These are phyloP conservation scores for Erythrophleum fordii DNA, from an alignment of 306 rosid genomes.

Conservation along the genomic window DNA sequence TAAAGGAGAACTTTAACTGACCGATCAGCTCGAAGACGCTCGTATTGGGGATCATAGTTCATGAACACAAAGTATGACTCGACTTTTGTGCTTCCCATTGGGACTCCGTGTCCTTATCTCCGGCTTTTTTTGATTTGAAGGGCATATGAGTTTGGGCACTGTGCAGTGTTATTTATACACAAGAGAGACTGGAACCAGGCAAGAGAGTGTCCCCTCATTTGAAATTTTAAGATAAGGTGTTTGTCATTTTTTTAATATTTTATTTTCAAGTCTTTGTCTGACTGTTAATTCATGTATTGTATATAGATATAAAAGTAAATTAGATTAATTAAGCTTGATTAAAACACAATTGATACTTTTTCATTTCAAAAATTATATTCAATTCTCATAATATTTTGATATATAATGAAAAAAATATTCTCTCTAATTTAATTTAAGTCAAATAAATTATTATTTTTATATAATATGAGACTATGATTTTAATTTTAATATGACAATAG, in stretches of 20 bases:
- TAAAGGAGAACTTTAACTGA: slow-evolving; percentile 29
- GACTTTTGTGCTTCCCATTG: slow-evolving; percentile 53
- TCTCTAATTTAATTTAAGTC: too few species aligned
- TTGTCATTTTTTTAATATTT: not conserved
- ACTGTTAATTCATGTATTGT: not conserved
- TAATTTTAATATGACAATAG: too few species aligned
- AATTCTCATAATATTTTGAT: too few species aligned
- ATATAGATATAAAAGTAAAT: too few species aligned
- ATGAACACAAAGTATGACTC: slow-evolving; percentile 86
- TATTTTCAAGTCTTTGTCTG: too few species aligned
- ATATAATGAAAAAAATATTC: too few species aligned
- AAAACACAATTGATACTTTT: too few species aligned
- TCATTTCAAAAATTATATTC: too few species aligned
- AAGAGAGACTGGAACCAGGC: not conserved
- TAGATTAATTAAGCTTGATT: too few species aligned
- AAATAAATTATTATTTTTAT: too few species aligned
- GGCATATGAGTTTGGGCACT: not conserved
- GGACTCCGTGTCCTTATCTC: slow-evolving; percentile 8
- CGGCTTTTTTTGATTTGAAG: slow-evolving; percentile 13
- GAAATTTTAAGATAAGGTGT: not conserved
- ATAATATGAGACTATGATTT: too few species aligned
- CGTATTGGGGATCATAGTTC: slow-evolving; percentile 88
- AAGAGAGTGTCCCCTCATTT: slow-evolving; percentile 17
- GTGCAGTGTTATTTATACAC: slow-evolving; percentile 42
- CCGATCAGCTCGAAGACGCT: slow-evolving; percentile 74